Base-by-base conservation (phyloP, 805 yeast genomes). In the Metschnikowia proteae region DNA sequence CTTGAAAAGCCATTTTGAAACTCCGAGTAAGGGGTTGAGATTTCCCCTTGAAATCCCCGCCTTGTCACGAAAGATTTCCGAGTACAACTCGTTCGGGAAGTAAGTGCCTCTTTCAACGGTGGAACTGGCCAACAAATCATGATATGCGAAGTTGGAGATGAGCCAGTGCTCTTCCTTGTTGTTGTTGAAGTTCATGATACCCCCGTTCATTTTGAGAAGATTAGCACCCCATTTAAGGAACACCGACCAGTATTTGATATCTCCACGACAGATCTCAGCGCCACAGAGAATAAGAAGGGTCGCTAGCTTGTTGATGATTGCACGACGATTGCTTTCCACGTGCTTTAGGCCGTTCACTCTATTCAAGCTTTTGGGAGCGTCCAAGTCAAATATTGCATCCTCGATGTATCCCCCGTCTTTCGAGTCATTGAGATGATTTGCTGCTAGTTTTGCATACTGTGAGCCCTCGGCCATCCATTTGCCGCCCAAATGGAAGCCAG, bases 221-320 rank as follows among this genome's bases (percentile, higher is more conserved):
- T 78, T 77, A 39, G 88, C 83, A 1, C 90, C 89, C 75, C 81
- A 76, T 37, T 75, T 74, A 48, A 88, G 68, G 57, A 83, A 80
- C 27, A 78, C 72, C 2, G 84, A 78, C 96, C 96, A 88, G 59
- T 82, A 80, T 33, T 75, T 75, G 32, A 86, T 88, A 62, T 88
- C 95, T 6, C 96, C 96, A 54, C 82, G 78, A 65, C 92, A 87
- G 46, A 88, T 85, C 60, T 86, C 90, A 0, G 88, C 91, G n/a
- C 86, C 88, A 55, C 86, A 79, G 44, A 87, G 70, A 45, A 88
- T 79, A 52, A 87, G 65, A 46, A 84, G 70, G 13, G 84, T 79
- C 1, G 95, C 91, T 39, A 87, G 61, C 50, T 83, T 75, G 53
- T 67, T 58, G 32, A 77, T 61, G 11, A 71, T 62, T 7, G 65